Percentiles rank a stretch among this genome's conserved stretches.
Evolutionary conservation across 2,329 filamentous ascomycete species (phyloP).

Genomic region (Hypoxylon sp.): DNA sequence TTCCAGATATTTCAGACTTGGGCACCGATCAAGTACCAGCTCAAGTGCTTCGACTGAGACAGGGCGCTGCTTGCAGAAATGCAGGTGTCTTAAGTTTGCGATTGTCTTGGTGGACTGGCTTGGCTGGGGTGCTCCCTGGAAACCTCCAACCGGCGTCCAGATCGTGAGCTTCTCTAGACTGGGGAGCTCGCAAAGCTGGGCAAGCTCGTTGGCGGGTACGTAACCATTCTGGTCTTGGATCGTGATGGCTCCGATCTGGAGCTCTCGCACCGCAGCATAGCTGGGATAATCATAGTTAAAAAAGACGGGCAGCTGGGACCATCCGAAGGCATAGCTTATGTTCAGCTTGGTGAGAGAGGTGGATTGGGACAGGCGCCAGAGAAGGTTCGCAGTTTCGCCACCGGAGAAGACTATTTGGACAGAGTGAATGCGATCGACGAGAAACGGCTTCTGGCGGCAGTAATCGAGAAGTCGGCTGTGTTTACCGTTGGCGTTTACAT

Average conservation of each 20-base stretch:
- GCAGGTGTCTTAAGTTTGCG: background rate
- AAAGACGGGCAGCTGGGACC: background rate
- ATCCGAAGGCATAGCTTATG: background rate
- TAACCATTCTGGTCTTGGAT: background rate
- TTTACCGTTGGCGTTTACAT: background rate
- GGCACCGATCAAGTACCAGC: conserved; percentile 1
- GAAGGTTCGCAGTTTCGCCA: background rate
- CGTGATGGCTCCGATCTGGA: background rate
- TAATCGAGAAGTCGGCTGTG: background rate
- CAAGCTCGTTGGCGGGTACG: conserved; percentile 1
- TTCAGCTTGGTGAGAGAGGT: conserved; percentile 1
- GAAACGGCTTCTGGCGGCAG: background rate
- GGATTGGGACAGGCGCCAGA: conserved; percentile 1
- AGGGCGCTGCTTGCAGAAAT: background rate
- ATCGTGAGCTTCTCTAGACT: conserved; percentile 3
- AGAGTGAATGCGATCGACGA: conserved; percentile 8
- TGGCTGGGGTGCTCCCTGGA: background rate
- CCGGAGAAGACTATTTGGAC: background rate
- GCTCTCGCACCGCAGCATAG: conserved; percentile 1
- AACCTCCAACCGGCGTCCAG: background rate
- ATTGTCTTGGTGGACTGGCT: background rate
- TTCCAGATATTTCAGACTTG: conserved; percentile 2
- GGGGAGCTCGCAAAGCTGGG: conserved; percentile 10
- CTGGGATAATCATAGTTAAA: background rate
- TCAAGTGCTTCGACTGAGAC: background rate